Conservation (phyloP, 371 early-diverging fungal genomes). For the Rhizomucor pusillus region DNA sequence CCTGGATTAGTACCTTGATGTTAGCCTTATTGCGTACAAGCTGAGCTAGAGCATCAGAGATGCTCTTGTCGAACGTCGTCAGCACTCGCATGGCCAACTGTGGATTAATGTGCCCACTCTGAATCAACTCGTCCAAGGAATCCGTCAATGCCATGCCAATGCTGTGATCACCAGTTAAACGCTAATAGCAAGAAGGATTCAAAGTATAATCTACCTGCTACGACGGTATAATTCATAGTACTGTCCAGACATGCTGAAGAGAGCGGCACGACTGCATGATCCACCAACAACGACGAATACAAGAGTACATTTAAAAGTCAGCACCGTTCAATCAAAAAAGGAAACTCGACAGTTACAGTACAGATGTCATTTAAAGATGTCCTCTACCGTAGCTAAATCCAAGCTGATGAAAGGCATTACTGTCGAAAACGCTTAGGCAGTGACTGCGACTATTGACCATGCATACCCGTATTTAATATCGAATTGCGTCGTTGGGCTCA, state of each 20-base stretch:
- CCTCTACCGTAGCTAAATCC: too few species aligned
- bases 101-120: constrained; percentile 89
- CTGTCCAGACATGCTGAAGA: constrained; percentile 23
- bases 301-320: too few species aligned
- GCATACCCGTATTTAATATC: too few species aligned
- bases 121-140: constrained; percentile 92
- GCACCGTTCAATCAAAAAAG: too few species aligned
- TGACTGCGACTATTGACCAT: too few species aligned
- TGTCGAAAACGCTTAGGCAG: too few species aligned
- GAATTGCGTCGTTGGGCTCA: too few species aligned
- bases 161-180: constrained; percentile 30
- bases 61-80: constrained; percentile 65
- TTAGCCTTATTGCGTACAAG: constrained; percentile 45
- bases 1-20: constrained; percentile 28
- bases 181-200: background rate
- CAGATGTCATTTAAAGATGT: too few species aligned
- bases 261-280: constrained; percentile 5
- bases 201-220: constrained; percentile 31
- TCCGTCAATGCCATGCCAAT: constrained; percentile 93
- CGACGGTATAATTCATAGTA: constrained; percentile 48
- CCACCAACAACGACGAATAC: background rate
- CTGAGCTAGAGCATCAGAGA: constrained; percentile 42
- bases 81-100: constrained; percentile 94
- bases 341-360: too few species aligned
- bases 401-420: too few species aligned